phyloP scores from a whole-genome alignment of 768 basidiomycete genomes.

The Lactarius quietus region DNA sequence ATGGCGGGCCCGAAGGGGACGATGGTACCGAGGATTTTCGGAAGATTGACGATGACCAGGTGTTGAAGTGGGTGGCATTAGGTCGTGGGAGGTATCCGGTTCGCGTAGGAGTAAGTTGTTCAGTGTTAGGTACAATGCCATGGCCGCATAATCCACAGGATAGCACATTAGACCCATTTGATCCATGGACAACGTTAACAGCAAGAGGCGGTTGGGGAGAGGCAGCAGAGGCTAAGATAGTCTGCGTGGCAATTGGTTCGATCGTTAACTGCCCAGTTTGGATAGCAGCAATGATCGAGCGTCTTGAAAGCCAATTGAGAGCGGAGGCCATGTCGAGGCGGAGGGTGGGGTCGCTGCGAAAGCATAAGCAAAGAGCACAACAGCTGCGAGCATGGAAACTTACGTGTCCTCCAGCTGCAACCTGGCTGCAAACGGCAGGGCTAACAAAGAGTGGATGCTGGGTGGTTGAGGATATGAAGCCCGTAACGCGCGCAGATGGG shows the following conservation, averaged over 20 bases:
- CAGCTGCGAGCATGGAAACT: constrained; percentile 37
- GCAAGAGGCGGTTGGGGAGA: constrained; percentile 34
- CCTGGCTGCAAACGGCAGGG: constrained; percentile 74
- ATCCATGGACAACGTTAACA: constrained; percentile 39
- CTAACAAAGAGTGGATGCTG: constrained; percentile 66
- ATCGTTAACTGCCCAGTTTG: constrained; percentile 83
- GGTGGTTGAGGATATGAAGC: constrained; percentile 58
- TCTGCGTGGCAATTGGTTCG: constrained; percentile 71
- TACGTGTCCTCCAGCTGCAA: constrained; percentile 82
- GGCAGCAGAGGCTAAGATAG: constrained; percentile 54
- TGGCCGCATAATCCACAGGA: constrained; percentile 79
- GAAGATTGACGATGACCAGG: constrained; percentile 59
- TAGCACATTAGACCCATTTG: constrained; percentile 47
- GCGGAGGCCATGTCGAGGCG: constrained; percentile 93
- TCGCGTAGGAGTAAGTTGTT: constrained; percentile 35
- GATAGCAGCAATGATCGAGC: constrained; percentile 80
- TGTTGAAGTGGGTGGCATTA: constrained; percentile 34
- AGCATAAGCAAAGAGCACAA: constrained; percentile 21
- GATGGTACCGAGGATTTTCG: constrained; percentile 42
- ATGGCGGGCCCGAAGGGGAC: constrained; percentile 35
- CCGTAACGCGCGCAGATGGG: constrained; percentile 71
- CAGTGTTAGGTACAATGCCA: constrained; percentile 43
- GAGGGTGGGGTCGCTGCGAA: constrained; percentile 78
- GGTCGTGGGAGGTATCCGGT: constrained; percentile 30
- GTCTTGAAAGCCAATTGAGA: constrained; percentile 88